Evolutionary conservation across 495 filamentous ascomycete genomes (phyloP), one percentile per base, ranked within the genome.

Genomic region (Ramalina intermedia): DNA sequence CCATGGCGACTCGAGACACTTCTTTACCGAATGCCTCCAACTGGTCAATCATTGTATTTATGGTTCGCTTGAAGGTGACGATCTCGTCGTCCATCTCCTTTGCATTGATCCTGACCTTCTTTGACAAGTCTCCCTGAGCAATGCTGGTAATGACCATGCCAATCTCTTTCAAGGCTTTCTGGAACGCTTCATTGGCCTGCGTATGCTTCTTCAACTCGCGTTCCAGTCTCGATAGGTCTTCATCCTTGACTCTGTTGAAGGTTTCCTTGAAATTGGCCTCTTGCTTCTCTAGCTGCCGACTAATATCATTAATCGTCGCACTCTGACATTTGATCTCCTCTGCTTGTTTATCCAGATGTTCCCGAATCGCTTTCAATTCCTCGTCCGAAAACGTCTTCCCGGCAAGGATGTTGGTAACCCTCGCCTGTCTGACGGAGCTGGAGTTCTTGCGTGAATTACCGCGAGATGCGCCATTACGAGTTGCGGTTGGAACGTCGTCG

Each of bases 21-120:
- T 98, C 89, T 63, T 84, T 90, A 58, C 91, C 89, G 66, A 98
- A 98, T 46, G 91, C 84, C 63, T 96, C 89, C 47, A 98, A 74
- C 68, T 96, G 91, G 61, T 96, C 91, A 77, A 96, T 94, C 91
- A 99, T 99, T 47, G 82, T 94, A 60, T 99, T 99, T 69, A 73
- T 81, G 14, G 89, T 96, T 48, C 85, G 81, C 70, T 99, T 99
- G 75, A 99, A 99, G 4, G 84, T 90, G n/a, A 85, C 87, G 58
- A 99, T 99, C 72, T 99, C 93, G 1, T 91, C 89, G 73, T 99
- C 91, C 85, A 96, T 91, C 66, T 99, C 91, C 56, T 88, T 78
- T 7, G 85, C 84, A 62, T 96, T 90, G 57, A 99, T 91, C 41
- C 89, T 80, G 46, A 96, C 93, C 67, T 96, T 96, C 75, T 94